Evolutionary conservation across 2,329 filamentous ascomycete genomes (phyloP).

Genomic region (Colletotrichum neosansevieriae): DNA sequence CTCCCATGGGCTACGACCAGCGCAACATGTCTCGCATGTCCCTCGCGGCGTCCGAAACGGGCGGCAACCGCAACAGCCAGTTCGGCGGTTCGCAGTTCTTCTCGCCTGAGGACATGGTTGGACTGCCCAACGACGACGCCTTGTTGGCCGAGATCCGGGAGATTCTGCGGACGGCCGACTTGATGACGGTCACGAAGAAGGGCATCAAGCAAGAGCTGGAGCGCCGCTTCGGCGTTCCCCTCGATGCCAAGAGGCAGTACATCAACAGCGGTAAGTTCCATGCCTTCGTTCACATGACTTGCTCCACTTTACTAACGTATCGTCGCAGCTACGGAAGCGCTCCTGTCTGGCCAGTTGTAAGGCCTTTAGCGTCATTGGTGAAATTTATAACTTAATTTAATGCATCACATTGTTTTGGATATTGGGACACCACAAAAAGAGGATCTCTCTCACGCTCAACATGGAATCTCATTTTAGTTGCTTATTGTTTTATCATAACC

Average conservation of each 20-base stretch:
- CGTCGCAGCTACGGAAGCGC: constrained; percentile 76
- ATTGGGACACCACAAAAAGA: constrained; percentile 21
- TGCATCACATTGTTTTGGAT: constrained; percentile 23
- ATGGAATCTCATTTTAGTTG: neutral
- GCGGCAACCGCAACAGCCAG: constrained; percentile 69
- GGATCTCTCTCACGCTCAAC: neutral
- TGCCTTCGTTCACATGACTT: constrained; percentile 6
- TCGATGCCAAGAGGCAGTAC: constrained; percentile 91
- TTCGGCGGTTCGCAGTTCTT: constrained; percentile 71
- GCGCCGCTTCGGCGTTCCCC: constrained; percentile 84
- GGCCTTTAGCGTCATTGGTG: neutral
- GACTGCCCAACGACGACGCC: constrained; percentile 88
- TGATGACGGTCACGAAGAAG: constrained; percentile 99
- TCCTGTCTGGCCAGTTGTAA: constrained; percentile 82
- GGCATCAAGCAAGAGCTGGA: constrained; percentile 95
- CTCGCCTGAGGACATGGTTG: constrained; percentile 74
- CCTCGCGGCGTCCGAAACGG: constrained; percentile 80
- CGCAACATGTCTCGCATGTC: constrained; percentile 77
- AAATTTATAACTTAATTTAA: constrained; percentile 31
- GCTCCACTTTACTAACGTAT: constrained; percentile 40
- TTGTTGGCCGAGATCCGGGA: constrained; percentile 94
- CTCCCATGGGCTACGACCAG: constrained; percentile 64
- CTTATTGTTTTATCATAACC: neutral
- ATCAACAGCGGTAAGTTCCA: constrained; percentile 86
- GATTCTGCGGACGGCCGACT: constrained; percentile 88